Evolutionary conservation across 177 flowering plant genomes (phyloP).

Genomic region (Telopea speciosissima): DNA sequence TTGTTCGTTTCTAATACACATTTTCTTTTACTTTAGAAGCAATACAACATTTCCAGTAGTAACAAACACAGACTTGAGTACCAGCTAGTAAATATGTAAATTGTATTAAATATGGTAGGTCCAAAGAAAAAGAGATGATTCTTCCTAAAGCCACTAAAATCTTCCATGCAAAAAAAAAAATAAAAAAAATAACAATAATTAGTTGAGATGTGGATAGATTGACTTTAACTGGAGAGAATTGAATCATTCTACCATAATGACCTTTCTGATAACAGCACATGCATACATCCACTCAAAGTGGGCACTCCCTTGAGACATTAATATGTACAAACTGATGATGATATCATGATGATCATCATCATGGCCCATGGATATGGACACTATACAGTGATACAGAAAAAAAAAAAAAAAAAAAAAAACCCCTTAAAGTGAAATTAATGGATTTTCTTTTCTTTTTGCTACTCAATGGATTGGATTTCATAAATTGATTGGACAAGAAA

Average conservation of each 20-base stretch:
- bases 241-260: slow-evolving; percentile 1
- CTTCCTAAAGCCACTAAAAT: not conserved
- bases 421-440: no score
- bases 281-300: not conserved
- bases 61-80: no score
- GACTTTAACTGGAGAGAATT: no score
- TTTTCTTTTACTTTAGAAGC: no score
- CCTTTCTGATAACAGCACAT: not conserved
- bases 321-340: not conserved
- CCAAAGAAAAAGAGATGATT: no score
- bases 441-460: no score
- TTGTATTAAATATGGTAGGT: no score
- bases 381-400: not conserved
- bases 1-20: no score
- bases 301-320: not conserved
- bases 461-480: no score
- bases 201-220: not conserved
- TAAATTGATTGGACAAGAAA: not conserved
- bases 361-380: not conserved
- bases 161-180: not conserved
- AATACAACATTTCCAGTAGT: no score
- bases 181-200: not conserved
- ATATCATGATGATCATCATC: not conserved
- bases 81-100: no score
- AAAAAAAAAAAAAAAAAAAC: no score